Evolutionary conservation across 768 basidiomycete species (phyloP), one percentile per base, ranked within the genome.

Genomic region (Tephrocybe sp.): DNA sequence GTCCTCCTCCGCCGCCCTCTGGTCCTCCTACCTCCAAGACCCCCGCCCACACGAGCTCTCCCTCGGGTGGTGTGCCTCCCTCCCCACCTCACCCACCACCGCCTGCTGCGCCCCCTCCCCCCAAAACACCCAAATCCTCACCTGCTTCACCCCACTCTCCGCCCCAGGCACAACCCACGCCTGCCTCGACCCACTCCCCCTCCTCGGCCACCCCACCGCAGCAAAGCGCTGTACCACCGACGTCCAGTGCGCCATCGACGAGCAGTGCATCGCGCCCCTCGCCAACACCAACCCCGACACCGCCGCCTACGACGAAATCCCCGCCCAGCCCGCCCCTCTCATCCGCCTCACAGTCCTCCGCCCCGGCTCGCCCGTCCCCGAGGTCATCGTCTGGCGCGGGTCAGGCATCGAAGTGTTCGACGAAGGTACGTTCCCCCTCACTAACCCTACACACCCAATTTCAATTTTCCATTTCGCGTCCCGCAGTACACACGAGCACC

Each of bases 61-160:
- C 49, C 59, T 68, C 3, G 89, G 89, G 14, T 91, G 89, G 89
- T 91, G 89, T 68, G 65, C n/a, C n/a, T n/a, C n/a, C n/a, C n/a
- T n/a, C n/a, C n/a, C n/a, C n/a, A n/a, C n/a, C n/a, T n/a, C n/a
- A n/a, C n/a, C n/a, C 80, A 12, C 56, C 70, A 4, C 54, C 41
- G 18, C 30, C 51, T 17, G 50, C 58, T 59, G 40, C n/a, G 33
- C 11, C 11, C 11, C 28, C 28, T 30, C 28, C 28, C 28, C 11
- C 11, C 28, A 30, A 30, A 5, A 11, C 11, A 30, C 6, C 5
- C 28, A 30, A 30, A 30, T 30, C 28, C 5, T 5, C 28, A 30
- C 28, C 28, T 30, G 28, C 28, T 30, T 5, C 28, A 30, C 28
- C 28, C 5, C 28, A 30, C 28, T 65, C 12, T 68, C 72, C 6